Conservation (phyloP, 164 flowering plant genomes). For the Hamamelis virginiana region DNA sequence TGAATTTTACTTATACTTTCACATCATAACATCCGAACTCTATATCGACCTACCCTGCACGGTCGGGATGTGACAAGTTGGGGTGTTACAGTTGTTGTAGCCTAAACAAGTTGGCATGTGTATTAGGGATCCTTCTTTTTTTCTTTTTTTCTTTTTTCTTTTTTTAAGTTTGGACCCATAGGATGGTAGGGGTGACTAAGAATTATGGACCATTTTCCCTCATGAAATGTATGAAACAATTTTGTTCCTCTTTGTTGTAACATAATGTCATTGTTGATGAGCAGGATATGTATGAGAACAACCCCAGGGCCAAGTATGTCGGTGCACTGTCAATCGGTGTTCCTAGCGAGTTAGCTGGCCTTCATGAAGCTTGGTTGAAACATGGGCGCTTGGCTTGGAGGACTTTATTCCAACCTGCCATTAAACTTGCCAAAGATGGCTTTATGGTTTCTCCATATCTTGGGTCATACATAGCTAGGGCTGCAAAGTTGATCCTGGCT, state of each 20-base stretch:
- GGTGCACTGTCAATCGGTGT: conserved; percentile 86
- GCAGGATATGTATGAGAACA: conserved; percentile 78
- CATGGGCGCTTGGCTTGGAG: conserved; percentile 85
- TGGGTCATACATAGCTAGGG: conserved; percentile 18
- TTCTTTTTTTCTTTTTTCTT: too few species aligned
- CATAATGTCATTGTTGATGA: neutral
- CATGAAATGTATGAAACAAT: too few species aligned
- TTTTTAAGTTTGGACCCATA: neutral
- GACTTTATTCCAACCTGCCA: conserved; percentile 67
- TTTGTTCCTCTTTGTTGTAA: neutral
- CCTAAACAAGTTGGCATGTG: neutral
- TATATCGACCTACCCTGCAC: too few species aligned
- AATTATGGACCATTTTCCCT: neutral
- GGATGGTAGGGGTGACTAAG: neutral
- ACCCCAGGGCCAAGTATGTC: conserved; percentile 37
- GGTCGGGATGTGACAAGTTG: too few species aligned
- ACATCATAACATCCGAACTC: too few species aligned
- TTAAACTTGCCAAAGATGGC: conserved; percentile 76
- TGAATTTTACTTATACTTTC: too few species aligned
- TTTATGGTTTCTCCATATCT: conserved; percentile 60
- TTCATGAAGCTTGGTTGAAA: conserved; percentile 72
- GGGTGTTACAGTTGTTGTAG: too few species aligned
- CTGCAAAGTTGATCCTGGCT: conserved; percentile 28
- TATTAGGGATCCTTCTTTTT: neutral
- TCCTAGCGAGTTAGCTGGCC: conserved; percentile 96